Conservation (phyloP, 108 stramenopile genomes). For the Bacterosira constricta region DNA sequence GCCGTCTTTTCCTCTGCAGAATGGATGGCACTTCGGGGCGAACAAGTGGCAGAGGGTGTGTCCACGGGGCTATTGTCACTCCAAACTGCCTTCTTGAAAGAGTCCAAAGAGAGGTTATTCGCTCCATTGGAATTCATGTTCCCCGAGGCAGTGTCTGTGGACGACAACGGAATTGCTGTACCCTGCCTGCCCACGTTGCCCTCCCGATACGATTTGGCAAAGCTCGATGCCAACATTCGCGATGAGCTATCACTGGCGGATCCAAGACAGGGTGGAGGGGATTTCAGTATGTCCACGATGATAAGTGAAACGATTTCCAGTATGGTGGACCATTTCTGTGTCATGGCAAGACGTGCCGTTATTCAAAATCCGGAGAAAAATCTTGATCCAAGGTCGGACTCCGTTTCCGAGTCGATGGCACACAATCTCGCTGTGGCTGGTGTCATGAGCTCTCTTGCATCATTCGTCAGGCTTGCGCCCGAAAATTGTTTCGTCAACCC, state of each 20-base stretch:
- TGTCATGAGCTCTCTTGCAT: slow-evolving; percentile 56
- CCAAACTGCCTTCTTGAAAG: slow-evolving; percentile 72
- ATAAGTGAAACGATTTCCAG: slow-evolving; percentile 72
- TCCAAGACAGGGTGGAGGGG: slow-evolving; percentile 86
- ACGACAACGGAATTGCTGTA: slow-evolving; percentile 74
- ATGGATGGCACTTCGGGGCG: slow-evolving; percentile 71
- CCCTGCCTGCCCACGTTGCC: slow-evolving; percentile 67
- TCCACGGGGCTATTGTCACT: slow-evolving; percentile 65
- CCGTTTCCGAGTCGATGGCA: slow-evolving; percentile 64
- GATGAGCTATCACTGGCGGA: slow-evolving; percentile 83
- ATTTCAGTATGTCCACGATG: slow-evolving; percentile 74
- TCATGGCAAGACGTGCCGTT: slow-evolving; percentile 64
- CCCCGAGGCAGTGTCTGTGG: slow-evolving; percentile 72
- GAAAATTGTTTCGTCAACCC: slow-evolving; percentile 86
- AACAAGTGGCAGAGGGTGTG: slow-evolving; percentile 14
- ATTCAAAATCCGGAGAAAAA: slow-evolving; percentile 60
- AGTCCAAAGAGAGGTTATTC: slow-evolving; percentile 66
- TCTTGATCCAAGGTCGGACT: slow-evolving; percentile 49
- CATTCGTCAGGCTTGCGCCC: slow-evolving; percentile 63
- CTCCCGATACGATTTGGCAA: slow-evolving; percentile 81
- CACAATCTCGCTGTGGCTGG: slow-evolving; percentile 81
- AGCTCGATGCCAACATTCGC: slow-evolving; percentile 75
- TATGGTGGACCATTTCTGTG: slow-evolving; percentile 77
- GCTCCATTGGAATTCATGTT: slow-evolving; percentile 85
- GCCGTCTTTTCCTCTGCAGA: slow-evolving; percentile 74